Conservation (phyloP, 495 filamentous ascomycete species). For the Darksidea phi region DNA sequence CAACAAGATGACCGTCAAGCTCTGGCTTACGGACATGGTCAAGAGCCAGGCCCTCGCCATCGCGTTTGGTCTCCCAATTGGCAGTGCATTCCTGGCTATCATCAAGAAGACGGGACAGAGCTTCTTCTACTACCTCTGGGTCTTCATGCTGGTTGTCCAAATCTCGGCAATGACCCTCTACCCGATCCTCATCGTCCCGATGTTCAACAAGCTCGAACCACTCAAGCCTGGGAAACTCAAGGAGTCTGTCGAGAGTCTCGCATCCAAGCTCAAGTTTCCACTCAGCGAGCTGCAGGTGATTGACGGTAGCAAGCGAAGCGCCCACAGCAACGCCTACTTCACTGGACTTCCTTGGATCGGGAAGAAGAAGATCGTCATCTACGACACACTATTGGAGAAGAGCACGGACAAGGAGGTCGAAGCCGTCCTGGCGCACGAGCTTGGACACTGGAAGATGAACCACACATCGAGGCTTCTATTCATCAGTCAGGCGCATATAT, state of each 20-base stretch:
- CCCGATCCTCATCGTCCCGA: slow-evolving; percentile 85
- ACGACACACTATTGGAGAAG: slow-evolving; percentile 95
- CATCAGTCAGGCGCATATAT: slow-evolving; percentile 78
- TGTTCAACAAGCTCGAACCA: slow-evolving; percentile 98
- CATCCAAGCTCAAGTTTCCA: slow-evolving; percentile 83
- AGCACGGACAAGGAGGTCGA: slow-evolving; percentile 87
- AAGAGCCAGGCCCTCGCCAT: slow-evolving; percentile 83
- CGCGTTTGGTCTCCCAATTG: slow-evolving; percentile 77
- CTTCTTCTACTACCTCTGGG: slow-evolving; percentile 98
- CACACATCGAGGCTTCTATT: slow-evolving; percentile 91
- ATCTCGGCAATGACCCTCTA: slow-evolving; percentile 94
- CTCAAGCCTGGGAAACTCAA: slow-evolving; percentile 83
- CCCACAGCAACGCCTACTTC: slow-evolving; percentile 98
- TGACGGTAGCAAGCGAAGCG: slow-evolving; percentile 94
- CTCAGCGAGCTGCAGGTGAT: slow-evolving; percentile 90
- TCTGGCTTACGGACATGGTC: slow-evolving; percentile 88
- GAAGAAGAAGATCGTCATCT: slow-evolving; percentile 99
- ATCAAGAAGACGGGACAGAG: slow-evolving; percentile 84
- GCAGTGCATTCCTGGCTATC: slow-evolving; percentile 85
- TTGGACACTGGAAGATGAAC: slow-evolving; percentile 93
- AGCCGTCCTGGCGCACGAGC: slow-evolving; percentile 89
- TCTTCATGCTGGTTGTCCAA: slow-evolving; percentile 84
- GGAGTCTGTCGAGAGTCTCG: slow-evolving; percentile 80
- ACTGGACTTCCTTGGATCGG: slow-evolving; percentile 83
- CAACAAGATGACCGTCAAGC: slow-evolving; percentile 90